Base-by-base conservation (phyloP, 2,329 filamentous ascomycete genomes). In the Drechslera avenae region DNA sequence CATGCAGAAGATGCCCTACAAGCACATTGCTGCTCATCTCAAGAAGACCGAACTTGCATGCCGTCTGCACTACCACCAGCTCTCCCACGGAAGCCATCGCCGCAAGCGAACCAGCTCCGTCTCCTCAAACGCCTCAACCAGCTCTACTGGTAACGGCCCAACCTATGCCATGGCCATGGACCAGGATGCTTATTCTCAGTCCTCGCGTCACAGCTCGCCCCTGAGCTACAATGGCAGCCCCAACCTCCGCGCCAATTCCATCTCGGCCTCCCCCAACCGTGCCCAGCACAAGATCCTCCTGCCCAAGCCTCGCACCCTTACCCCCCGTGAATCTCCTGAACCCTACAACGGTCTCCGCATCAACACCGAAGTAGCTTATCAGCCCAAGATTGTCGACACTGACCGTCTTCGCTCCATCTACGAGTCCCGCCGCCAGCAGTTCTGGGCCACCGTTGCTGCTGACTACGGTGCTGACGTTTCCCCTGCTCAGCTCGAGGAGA, bases 41-140 rank as follows among this genome's bases (percentile, higher is more conserved):
- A 90, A 91, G 76, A 95, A 94, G 80, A 94, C 90, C 0, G 90
- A 94, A 77, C 80, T 94, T 52, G 90, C 90, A 39, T 95, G 90
- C 76, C 89, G 90, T 57, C 83, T 95, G 56, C 90, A 94, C 75
- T 93, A 90, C 71, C 90, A 95, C 68, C 90, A 94, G 69, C 82
- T 94, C 57, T 91, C 87, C 58, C 89, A 91, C 71, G 89, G 89
- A 51, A 90, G 84, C 78, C 90, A 89, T 76, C 86, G 89, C 64
- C 87, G 89, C 71, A 90, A 90, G 80, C 84, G 89, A 52, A 87
- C 85, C 52, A 83, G 84, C 19, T 92, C 89, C 13, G 81, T 87
- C 31, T 85, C 83, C n/a, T 85, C 84, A 32, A 69, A 73, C 17
- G 75, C 74, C 30, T 78, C 78, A 26, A 74, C 71, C 46, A 54